Evolutionary conservation across 1,139 yeast species (phyloP).

Genomic region (Hyphopichia wangnamkhiaoensis): DNA sequence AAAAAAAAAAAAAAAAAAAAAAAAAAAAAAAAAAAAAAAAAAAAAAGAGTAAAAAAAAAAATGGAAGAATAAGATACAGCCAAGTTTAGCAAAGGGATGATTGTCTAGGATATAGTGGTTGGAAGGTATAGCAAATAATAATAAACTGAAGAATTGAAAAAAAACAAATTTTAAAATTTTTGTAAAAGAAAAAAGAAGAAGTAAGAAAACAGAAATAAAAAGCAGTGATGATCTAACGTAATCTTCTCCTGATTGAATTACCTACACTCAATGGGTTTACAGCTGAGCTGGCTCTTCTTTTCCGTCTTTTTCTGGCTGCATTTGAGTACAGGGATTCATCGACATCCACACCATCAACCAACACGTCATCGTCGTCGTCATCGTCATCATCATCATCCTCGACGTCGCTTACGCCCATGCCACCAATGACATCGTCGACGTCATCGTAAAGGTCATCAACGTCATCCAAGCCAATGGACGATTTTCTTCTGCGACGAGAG

Average conservation of each 20-base stretch:
- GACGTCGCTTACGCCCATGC: constrained; percentile 35
- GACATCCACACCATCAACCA: constrained; percentile 30
- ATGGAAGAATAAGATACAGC: background rate
- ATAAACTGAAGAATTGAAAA: no score
- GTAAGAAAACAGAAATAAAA: background rate
- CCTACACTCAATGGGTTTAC: constrained; percentile 43
- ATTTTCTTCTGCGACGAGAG: constrained; percentile 38
- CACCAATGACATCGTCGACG: constrained; percentile 39
- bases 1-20: no score
- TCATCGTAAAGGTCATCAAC: constrained; percentile 49
- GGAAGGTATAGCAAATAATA: no score
- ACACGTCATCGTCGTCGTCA: constrained; percentile 38
- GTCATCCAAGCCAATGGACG: constrained; percentile 46
- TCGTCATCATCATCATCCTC: constrained; percentile 33
- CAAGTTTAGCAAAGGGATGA: no score
- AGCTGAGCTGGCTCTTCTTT: constrained; percentile 47
- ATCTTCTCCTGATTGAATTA: constrained; percentile 2
- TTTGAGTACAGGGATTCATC: constrained; percentile 32
- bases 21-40: no score
- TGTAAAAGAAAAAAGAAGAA: background rate
- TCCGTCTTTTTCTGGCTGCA: constrained; percentile 29
- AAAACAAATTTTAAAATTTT: no score
- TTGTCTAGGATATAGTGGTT: no score
- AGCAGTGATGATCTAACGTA: background rate
- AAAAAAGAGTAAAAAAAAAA: no score